Percentiles rank a stretch among this genome's conserved stretches.
Evolutionary conservation across 2,329 filamentous ascomycete genomes (phyloP).

Genomic region (Aspergillus fumigatiaffinis): DNA sequence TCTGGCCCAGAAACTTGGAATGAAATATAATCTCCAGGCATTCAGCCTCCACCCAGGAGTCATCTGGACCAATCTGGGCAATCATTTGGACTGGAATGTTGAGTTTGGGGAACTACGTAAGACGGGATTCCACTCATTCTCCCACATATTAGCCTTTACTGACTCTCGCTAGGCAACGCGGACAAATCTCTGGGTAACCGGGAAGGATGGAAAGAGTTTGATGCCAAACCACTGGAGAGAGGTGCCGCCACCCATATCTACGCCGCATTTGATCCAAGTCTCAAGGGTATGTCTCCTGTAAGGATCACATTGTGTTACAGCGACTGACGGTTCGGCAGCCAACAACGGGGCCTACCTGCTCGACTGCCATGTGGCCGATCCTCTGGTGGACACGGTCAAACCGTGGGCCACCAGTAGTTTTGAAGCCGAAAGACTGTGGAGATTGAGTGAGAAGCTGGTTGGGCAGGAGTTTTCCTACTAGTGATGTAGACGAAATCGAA

Average conservation of each 20-base stretch:
- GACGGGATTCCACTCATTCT: neutral
- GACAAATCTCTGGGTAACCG: conserved; percentile 15
- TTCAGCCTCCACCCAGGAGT: conserved; percentile 28
- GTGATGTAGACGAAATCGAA: neutral
- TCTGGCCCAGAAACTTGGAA: conserved; percentile 27
- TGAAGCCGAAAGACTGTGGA: conserved; percentile 44
- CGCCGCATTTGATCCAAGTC: conserved; percentile 28
- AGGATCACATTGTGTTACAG: neutral
- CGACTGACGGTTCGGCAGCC: conserved; percentile 17
- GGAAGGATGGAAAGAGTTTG: conserved; percentile 16
- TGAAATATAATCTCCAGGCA: conserved; percentile 17
- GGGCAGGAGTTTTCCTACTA: conserved; percentile 33
- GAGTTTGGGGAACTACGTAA: conserved; percentile 13
- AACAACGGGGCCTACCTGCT: conserved; percentile 38
- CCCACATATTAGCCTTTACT: neutral
- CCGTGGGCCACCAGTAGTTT: conserved; percentile 20
- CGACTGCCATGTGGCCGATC: conserved; percentile 40
- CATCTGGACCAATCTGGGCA: conserved; percentile 19
- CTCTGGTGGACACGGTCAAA: conserved; percentile 30
- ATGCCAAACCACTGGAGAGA: conserved; percentile 21
- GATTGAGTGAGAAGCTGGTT: conserved; percentile 44
- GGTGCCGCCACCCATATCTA: conserved; percentile 31
- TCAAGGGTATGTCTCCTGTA: conserved; percentile 14
- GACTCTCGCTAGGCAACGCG: neutral
- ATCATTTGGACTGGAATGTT: conserved; percentile 15